Conservation (phyloP, 257 asterid genomes). For the Cinchona pubescens region DNA sequence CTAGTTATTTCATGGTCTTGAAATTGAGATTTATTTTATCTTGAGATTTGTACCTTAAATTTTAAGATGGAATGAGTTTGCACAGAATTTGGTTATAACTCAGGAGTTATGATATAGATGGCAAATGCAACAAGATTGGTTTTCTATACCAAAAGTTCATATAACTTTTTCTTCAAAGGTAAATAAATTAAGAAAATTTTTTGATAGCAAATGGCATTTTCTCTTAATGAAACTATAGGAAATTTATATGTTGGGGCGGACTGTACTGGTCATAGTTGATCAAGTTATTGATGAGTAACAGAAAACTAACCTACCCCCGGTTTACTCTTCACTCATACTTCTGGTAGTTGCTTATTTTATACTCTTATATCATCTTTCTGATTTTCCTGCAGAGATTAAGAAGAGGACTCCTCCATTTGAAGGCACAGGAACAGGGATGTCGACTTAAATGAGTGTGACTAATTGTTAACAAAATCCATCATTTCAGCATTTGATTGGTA, state of each 20-base stretch:
- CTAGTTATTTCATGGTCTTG: background rate
- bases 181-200: background rate
- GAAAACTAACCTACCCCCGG: background rate
- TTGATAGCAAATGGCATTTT: background rate
- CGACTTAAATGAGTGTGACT: constrained; percentile 40
- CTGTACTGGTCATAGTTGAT: background rate
- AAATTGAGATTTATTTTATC: no score
- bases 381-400: constrained; percentile 60
- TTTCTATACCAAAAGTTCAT: background rate
- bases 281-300: background rate
- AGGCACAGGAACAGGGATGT: constrained; percentile 71
- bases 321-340: background rate
- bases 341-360: background rate
- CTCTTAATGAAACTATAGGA: background rate
- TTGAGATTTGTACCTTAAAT: background rate
- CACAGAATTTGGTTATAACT: background rate
- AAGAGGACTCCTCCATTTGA: constrained; percentile 66
- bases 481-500: constrained; percentile 1
- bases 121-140: background rate
- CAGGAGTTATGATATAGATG: background rate
- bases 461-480: constrained; percentile 4
- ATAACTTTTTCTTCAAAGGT: background rate
- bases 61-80: background rate
- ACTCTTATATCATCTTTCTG: background rate
- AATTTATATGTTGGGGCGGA: background rate